Conservation (phyloP, 2,329 filamentous ascomycete species). For the Cordyceps cicadae region DNA sequence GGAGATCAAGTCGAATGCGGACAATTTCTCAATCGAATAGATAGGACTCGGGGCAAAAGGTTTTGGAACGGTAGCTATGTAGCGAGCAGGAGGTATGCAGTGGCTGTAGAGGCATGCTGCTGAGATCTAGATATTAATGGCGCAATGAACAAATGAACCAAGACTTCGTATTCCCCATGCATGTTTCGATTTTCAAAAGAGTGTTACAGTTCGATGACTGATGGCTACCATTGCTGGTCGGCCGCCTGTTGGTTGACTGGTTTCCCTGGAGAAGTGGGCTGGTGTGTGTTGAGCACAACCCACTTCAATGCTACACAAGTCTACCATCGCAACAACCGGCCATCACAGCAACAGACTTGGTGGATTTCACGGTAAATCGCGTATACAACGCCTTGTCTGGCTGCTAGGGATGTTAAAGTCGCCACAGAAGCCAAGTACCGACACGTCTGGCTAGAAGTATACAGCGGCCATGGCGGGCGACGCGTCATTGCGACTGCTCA, state of each 20-base stretch:
- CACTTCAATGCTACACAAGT: background rate
- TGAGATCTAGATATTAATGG: constrained; percentile 14
- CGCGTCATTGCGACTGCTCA: constrained; percentile 37
- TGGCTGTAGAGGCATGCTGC: constrained; percentile 6
- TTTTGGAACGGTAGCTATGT: constrained; percentile 2
- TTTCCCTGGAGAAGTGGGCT: background rate
- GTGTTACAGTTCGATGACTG: background rate
- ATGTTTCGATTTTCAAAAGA: background rate
- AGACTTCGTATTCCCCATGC: background rate
- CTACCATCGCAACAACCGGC: background rate
- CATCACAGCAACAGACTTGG: background rate
- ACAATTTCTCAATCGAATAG: constrained; percentile 70
- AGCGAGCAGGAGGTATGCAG: constrained; percentile 1
- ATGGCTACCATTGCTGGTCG: too few species aligned
- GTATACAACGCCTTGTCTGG: background rate
- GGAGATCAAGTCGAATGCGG: constrained; percentile 68
- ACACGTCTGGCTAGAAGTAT: background rate
- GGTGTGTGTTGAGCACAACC: background rate
- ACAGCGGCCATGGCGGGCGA: constrained; percentile 20
- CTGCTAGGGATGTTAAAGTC: background rate
- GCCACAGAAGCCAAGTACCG: background rate
- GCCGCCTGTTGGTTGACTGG: background rate
- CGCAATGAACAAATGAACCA: constrained; percentile 12
- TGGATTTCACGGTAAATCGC: background rate
- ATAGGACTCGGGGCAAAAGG: constrained; percentile 12